Base-by-base conservation (phyloP, 768 basidiomycete genomes). In the Trametes coccinea region DNA sequence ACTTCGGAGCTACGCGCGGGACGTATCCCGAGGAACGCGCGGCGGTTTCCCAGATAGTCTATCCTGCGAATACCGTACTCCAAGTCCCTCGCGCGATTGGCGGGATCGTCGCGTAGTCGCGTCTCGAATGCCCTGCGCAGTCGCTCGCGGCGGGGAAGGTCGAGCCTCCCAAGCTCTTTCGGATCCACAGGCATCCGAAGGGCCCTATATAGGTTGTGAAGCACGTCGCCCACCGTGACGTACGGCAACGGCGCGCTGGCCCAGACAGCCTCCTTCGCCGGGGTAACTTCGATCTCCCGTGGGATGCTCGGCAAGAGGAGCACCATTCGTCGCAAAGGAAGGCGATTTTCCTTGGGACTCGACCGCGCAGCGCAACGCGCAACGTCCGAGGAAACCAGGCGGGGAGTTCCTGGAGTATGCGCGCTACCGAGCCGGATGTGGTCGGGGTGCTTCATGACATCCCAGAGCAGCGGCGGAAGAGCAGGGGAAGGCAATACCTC, bases 221-320 rank as follows among this genome's bases (percentile, higher is more conserved):
- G 70, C 11, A 86, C 79, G 68, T 86, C 85, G 8, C 71, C 72
- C 61, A 85, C 78, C 9, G 78, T 76, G 29, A 79, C 68, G 59
- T 52, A 73, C 14, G 64, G 69, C 10, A 64, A 53, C 9, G 70
- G 63, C 22, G 9, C 17, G 27, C n/a, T 13, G 16, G 63, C 44
- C 14, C 72, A 71, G 3, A 67, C 44, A 5, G 62, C 40, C 17
- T 50, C 45, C 33, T 0, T 68, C 68, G 11, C 66, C 55, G 62
- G 68, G 45, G 52, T 34, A 55, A 83, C 46, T 34, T 60, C 56
- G 34, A 64, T 37, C 41, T 46, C 44, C 13, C 59, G 57, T 10
- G 62, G 62, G 13, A 47, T 40, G 10, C 37, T 53, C 16, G 58
- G 62, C 27, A 64, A 40, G 6, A 60, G 16, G 44, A 64, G 53